Conservation (phyloP, 2,329 filamentous ascomycete genomes). For the Phyllosticta citrichinensis region DNA sequence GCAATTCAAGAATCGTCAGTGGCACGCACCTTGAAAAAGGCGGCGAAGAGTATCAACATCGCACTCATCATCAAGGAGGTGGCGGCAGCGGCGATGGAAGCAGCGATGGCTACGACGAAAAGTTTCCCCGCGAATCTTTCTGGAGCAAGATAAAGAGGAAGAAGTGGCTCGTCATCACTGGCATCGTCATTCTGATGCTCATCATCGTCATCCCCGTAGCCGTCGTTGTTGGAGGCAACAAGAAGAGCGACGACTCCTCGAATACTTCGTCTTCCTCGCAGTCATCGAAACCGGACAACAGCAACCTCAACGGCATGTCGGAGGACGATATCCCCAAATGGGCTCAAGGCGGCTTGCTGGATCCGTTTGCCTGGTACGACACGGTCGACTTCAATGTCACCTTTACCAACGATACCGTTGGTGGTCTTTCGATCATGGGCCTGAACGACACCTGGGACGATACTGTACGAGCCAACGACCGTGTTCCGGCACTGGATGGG, state of each 20-base stretch:
- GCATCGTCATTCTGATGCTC: constrained; percentile 30
- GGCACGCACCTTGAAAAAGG: constrained; percentile 37
- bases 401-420: constrained; percentile 76
- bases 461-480: constrained; percentile 62
- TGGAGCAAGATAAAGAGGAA: constrained; percentile 36
- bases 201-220: constrained; percentile 39
- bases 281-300: constrained; percentile 29
- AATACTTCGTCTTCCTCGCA: constrained; percentile 14
- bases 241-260: constrained; percentile 19
- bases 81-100: constrained; percentile 20
- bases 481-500: constrained; percentile 68
- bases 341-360: constrained; percentile 66
- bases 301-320: constrained; percentile 36
- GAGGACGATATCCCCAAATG: constrained; percentile 38
- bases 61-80: constrained; percentile 29
- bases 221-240: constrained; percentile 36
- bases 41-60: constrained; percentile 32
- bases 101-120: constrained; percentile 29
- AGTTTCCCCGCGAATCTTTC: constrained; percentile 18
- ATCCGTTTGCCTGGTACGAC: constrained; percentile 87
- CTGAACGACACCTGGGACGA: constrained; percentile 81
- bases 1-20: constrained; percentile 35
- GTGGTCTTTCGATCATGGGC: constrained; percentile 84
- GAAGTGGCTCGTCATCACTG: constrained; percentile 46
- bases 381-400: constrained; percentile 89